phyloP scores from a whole-genome alignment of 768 basidiomycete species.

The Phlegmacium glaucopus region DNA sequence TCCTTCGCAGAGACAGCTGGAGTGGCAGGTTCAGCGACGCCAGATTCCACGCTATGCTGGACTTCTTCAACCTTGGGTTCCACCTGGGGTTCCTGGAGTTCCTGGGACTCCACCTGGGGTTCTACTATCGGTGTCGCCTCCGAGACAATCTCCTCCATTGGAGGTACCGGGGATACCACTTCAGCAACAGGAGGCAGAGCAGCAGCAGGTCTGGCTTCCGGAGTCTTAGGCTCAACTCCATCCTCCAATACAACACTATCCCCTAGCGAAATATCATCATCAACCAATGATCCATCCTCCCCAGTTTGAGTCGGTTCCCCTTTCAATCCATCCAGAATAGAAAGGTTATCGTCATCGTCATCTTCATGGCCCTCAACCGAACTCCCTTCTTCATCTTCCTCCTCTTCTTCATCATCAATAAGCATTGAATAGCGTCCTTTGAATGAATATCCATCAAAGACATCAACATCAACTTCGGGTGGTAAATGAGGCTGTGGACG shows the following conservation, averaged over 20 bases:
- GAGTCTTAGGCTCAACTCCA: slow-evolving; percentile 65
- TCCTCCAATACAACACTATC: slow-evolving; percentile 32
- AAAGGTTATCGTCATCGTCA: slow-evolving; percentile 22
- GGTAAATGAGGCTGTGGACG: slow-evolving; percentile 29
- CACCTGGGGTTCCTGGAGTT: slow-evolving; percentile 6
- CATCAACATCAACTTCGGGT: slow-evolving; percentile 57
- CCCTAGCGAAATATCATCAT: slow-evolving; percentile 22
- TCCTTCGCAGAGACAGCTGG: not conserved
- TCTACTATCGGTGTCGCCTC: slow-evolving; percentile 9
- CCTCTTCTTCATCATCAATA: slow-evolving; percentile 69
- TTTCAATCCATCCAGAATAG: slow-evolving; percentile 16
- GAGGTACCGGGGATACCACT: slow-evolving; percentile 2
- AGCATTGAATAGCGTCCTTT: slow-evolving; percentile 82
- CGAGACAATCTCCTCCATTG: slow-evolving; percentile 4
- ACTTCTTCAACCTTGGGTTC: slow-evolving; percentile 11
- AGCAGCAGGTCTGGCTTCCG: slow-evolving; percentile 54
- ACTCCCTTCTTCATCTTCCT: slow-evolving; percentile 44
- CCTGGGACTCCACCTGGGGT: slow-evolving; percentile 7
- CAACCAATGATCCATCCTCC: slow-evolving; percentile 11
- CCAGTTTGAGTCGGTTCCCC: slow-evolving; percentile 6
- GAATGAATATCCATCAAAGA: slow-evolving; percentile 95
- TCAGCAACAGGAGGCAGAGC: slow-evolving; percentile 22
- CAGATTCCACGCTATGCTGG: not conserved
- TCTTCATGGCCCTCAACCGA: slow-evolving; percentile 34
- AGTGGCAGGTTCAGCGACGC: slow-evolving; percentile 4